These are phyloP conservation scores for Glycine soja DNA, from an alignment of 306 rosid genomes.

Conservation along the genomic window DNA sequence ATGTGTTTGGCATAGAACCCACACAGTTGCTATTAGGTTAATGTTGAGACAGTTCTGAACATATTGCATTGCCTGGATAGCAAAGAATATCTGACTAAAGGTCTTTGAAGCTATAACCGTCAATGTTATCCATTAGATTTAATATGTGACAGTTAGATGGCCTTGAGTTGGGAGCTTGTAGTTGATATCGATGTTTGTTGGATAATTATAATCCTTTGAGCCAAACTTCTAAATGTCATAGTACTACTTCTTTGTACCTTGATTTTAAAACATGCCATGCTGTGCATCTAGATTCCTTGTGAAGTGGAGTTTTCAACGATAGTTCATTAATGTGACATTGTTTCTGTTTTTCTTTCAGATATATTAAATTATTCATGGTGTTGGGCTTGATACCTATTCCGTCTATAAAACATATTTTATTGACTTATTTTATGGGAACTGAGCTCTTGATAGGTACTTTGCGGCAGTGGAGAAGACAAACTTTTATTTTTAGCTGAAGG, in stretches of 20 bases:
- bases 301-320: slow-evolving; percentile 15
- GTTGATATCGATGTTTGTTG: slow-evolving; percentile 21
- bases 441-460: slow-evolving; percentile 69
- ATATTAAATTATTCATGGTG: slow-evolving; percentile 6
- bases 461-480: slow-evolving; percentile 86
- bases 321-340: slow-evolving; percentile 16
- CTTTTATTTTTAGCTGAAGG: slow-evolving; percentile 93
- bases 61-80: slow-evolving; percentile 6
- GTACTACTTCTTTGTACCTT: slow-evolving; percentile 13
- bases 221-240: not conserved
- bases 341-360: slow-evolving; percentile 26
- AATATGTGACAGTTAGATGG: slow-evolving; percentile 20
- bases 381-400: slow-evolving; percentile 12
- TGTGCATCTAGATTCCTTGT: slow-evolving; percentile 12
- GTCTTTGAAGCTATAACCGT: slow-evolving; percentile 15
- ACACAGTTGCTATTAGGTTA: not conserved
- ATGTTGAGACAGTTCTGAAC: slow-evolving; percentile 20
- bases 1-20: not conserved
- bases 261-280: slow-evolving; percentile 25
- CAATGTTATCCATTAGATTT: not conserved
- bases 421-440: slow-evolving; percentile 46
- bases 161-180: slow-evolving; percentile 21
- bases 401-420: slow-evolving; percentile 10
- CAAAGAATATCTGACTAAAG: not conserved
- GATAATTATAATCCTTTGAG: slow-evolving; percentile 12